These are phyloP conservation scores for Entoloma clypeatum DNA, from an alignment of 1,284 basidiomycete species.

Conservation along the genomic window DNA sequence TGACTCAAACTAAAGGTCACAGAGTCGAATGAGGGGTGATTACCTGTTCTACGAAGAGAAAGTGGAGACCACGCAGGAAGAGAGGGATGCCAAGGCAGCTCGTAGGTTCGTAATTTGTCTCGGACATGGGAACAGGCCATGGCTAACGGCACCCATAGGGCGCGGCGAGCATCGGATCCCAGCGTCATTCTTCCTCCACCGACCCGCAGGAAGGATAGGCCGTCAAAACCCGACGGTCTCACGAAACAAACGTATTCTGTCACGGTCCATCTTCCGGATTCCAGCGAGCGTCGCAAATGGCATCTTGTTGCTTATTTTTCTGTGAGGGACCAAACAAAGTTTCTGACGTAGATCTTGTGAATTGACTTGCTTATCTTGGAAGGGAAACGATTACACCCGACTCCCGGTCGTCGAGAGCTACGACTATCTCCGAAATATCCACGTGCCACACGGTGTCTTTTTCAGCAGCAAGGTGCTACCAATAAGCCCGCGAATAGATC, in stretches of 20 bases:
- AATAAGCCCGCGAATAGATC: conserved; percentile 41
- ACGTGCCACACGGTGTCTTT: conserved; percentile 61
- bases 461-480: conserved; percentile 60
- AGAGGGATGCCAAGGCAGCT: conserved; percentile 69
- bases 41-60: conserved; percentile 79
- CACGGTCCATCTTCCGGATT: conserved; percentile 56
- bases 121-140: conserved; percentile 4
- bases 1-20: conserved; percentile 50
- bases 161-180: conserved; percentile 59
- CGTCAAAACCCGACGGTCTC: conserved; percentile 68
- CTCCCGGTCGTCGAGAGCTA: conserved; percentile 68
- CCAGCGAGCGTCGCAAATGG: conserved; percentile 62
- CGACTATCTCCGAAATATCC: conserved; percentile 60
- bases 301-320: conserved; percentile 77
- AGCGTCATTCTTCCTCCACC: conserved; percentile 50
- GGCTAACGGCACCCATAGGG: conserved; percentile 36
- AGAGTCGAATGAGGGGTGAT: conserved; percentile 77
- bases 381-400: conserved; percentile 64
- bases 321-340: conserved; percentile 37
- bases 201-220: conserved; percentile 64
- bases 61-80: conserved; percentile 69
- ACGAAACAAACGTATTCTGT: conserved; percentile 81
- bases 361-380: conserved; percentile 12
- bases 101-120: conserved; percentile 44
- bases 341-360: conserved; percentile 10